A percentile compares a stretch with the other conserved stretches of the same genome.
phyloP scores from a whole-genome alignment of 2,329 filamentous ascomycete species.

The Monilinia aucupariae region DNA sequence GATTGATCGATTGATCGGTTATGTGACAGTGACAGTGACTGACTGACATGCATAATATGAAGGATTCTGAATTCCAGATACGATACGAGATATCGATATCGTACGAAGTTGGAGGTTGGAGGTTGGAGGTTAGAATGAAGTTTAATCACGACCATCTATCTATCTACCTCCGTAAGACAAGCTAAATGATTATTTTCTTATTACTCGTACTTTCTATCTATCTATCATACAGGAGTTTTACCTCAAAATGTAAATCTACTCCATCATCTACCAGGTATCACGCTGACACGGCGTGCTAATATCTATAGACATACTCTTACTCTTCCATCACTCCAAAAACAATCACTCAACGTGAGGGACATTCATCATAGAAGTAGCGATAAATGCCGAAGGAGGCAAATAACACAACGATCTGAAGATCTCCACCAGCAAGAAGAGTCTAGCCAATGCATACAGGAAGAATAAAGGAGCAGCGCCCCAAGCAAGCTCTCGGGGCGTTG shows the following conservation, averaged over 20 bases:
- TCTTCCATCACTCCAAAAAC: neutral
- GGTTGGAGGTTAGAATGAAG: neutral
- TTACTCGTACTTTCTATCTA: too few relatives aligned
- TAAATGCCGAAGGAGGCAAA: conserved; percentile 6
- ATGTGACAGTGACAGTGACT: too few relatives aligned
- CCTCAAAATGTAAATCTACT: too few relatives aligned
- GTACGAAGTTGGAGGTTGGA: too few relatives aligned
- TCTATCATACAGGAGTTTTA: neutral
- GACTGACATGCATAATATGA: too few relatives aligned
- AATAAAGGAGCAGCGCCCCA: conserved; percentile 9
- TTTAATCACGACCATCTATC: too few relatives aligned
- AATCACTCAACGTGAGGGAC: neutral
- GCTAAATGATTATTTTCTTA: neutral
- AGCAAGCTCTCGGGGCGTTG: neutral
- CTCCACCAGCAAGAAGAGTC: conserved; percentile 16
- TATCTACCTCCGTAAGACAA: too few relatives aligned
- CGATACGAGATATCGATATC: too few relatives aligned
- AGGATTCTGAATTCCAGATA: too few relatives aligned
- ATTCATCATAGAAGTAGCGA: neutral
- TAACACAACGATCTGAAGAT: neutral
- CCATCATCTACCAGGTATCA: neutral
- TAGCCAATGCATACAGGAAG: conserved; percentile 11
- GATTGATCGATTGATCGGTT: too few relatives aligned
- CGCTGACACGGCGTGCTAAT: neutral
- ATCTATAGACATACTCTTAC: neutral